These are phyloP conservation scores for Trametes cubensis DNA, from an alignment of 768 basidiomycete species.

Conservation along the genomic window DNA sequence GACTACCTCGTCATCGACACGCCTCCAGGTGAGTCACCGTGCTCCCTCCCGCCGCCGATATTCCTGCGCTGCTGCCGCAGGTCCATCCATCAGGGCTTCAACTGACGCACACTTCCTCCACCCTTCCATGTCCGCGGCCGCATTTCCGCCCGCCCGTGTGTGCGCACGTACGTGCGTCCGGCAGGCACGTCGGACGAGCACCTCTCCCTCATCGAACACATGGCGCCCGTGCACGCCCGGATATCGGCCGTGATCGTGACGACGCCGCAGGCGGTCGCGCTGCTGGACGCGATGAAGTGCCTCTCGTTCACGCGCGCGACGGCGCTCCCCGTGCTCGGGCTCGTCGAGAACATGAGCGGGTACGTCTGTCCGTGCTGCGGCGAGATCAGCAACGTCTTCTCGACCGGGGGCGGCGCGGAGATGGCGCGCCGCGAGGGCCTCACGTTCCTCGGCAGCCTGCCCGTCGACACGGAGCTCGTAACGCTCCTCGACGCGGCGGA, in stretches of 20 bases:
- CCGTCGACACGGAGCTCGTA: conserved; percentile 92
- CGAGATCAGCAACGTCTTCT: conserved; percentile 93
- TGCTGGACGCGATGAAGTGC: conserved; percentile 95
- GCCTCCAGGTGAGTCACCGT: conserved; percentile 77
- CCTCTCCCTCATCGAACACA: conserved; percentile 90
- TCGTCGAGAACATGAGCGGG: conserved; percentile 99
- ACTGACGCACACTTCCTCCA: conserved; percentile 26
- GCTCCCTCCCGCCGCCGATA: background rate
- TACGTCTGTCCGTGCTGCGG: conserved; percentile 98
- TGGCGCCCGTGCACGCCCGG: conserved; percentile 78
- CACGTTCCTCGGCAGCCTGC: conserved; percentile 82
- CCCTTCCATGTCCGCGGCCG: background rate
- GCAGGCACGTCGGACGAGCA: conserved; percentile 99
- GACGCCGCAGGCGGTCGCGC: conserved; percentile 95
- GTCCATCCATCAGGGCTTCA: conserved; percentile 7
- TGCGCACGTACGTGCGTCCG: too few relatives aligned
- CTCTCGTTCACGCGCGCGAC: conserved; percentile 93
- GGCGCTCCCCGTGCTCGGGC: conserved; percentile 81
- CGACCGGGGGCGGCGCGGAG: conserved; percentile 88
- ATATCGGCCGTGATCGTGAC: conserved; percentile 91
- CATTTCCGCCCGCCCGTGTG: too few relatives aligned
- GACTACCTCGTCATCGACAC: conserved; percentile 96
- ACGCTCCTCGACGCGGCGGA: conserved; percentile 76
- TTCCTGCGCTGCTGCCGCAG: background rate
- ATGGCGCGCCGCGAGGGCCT: conserved; percentile 79